A percentile compares a stretch with the other conserved stretches of the same genome.
Evolutionary conservation across 306 rosid species (phyloP).

Genomic region (Trifolium repens): DNA sequence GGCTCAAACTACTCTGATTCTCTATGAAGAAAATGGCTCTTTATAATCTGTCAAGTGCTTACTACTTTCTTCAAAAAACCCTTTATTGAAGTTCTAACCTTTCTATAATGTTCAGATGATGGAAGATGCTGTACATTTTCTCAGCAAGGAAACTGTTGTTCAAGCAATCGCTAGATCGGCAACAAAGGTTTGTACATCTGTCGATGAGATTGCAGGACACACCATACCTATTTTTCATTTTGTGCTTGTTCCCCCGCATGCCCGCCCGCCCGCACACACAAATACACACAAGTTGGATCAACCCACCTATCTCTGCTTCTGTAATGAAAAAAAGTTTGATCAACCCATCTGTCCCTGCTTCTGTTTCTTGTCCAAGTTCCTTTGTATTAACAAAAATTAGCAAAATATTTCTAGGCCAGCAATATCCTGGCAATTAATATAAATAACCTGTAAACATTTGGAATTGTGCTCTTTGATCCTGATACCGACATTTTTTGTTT

Average conservation of each 20-base stretch:
- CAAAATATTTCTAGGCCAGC: not conserved
- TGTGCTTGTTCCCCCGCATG: not conserved
- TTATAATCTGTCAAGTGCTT: constrained; percentile 5
- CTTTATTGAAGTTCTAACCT: constrained; percentile 35
- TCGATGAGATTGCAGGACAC: constrained; percentile 14
- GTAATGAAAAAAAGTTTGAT: constrained; percentile 1
- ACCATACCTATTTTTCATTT: not conserved
- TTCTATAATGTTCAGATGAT: constrained; percentile 65
- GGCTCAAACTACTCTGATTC: constrained; percentile 11
- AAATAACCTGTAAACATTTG: constrained; percentile 6
- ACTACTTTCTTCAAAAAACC: constrained; percentile 13
- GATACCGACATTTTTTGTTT: not conserved
- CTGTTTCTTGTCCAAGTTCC: constrained; percentile 23
- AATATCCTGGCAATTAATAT: not conserved
- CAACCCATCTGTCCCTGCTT: not conserved
- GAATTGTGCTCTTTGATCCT: not conserved
- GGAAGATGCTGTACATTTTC: constrained; percentile 98
- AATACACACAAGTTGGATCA: not conserved
- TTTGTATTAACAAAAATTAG: not conserved
- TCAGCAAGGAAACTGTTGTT: constrained; percentile 88
- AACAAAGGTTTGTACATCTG: constrained; percentile 71
- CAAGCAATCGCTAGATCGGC: constrained; percentile 99
- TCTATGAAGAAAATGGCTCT: constrained; percentile 29
- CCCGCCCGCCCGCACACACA: not conserved
- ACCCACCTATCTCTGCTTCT: not conserved